A percentile compares a stretch with the other conserved stretches of the same genome.
Conservation (phyloP, 495 filamentous ascomycete species). For the Tuber magnatum region DNA sequence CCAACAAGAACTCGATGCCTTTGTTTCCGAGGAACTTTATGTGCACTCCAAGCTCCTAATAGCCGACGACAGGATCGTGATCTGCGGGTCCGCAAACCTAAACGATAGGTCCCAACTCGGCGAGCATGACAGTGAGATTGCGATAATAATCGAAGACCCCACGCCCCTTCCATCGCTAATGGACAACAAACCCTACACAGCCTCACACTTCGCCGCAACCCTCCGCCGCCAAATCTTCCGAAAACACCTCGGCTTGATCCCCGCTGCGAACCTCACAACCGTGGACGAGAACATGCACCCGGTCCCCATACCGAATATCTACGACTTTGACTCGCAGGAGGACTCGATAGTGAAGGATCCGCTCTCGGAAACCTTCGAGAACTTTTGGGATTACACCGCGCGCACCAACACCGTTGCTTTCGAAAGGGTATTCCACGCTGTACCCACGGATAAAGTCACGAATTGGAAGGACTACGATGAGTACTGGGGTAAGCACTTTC, state of each 20-base stretch:
- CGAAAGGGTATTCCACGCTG: conserved; percentile 74
- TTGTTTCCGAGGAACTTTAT: conserved; percentile 89
- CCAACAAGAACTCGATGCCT: conserved; percentile 73
- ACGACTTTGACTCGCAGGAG: conserved; percentile 72
- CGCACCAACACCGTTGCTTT: conserved; percentile 78
- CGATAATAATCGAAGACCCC: conserved; percentile 72
- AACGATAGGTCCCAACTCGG: conserved; percentile 93
- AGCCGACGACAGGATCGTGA: conserved; percentile 80
- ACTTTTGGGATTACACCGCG: conserved; percentile 67
- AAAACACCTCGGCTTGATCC: conserved; percentile 82
- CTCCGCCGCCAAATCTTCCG: conserved; percentile 81
- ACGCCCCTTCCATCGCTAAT: conserved; percentile 62
- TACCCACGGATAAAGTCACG: conserved; percentile 71
- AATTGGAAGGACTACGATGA: conserved; percentile 82
- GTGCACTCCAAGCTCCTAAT: conserved; percentile 91
- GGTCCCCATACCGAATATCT: conserved; percentile 62
- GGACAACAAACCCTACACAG: conserved; percentile 62
- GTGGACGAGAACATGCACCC: conserved; percentile 70
- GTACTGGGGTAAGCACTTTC: conserved; percentile 66
- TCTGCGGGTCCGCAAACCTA: conserved; percentile 87
- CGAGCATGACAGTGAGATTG: conserved; percentile 68
- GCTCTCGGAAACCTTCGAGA: conserved; percentile 57
- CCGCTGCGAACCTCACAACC: conserved; percentile 57
- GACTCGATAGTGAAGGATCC: conserved; percentile 72
- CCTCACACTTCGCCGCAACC: conserved; percentile 71